Conservation (phyloP, 2,329 filamentous ascomycete genomes). For the Aspergillaceae sp. region DNA sequence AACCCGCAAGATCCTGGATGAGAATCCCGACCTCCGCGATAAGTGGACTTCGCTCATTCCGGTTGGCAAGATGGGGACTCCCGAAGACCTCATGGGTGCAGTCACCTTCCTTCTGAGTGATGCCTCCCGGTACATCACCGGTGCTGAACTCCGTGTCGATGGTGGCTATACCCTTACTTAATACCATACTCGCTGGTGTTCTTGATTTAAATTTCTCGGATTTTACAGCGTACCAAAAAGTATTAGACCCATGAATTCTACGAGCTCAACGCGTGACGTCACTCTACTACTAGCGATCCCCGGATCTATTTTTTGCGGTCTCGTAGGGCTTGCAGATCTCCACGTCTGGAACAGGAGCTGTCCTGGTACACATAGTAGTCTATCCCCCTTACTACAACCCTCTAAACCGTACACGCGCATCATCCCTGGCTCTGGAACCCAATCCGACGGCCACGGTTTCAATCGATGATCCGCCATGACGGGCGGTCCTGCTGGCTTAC, state of each 20-base stretch:
- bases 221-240: too few species aligned
- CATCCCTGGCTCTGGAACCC: background rate
- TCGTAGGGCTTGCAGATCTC: too few species aligned
- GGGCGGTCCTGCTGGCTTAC: background rate
- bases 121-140: slow-evolving; percentile 63
- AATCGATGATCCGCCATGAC: background rate
- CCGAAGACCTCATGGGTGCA: slow-evolving; percentile 86
- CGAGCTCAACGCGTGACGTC: background rate
- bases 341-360: too few species aligned
- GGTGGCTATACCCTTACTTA: slow-evolving; percentile 82
- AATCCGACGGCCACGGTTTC: background rate
- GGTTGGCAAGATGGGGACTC: slow-evolving; percentile 84
- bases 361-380: too few species aligned
- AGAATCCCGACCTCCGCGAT: slow-evolving; percentile 80
- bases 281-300: background rate
- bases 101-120: slow-evolving; percentile 80
- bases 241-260: too few species aligned
- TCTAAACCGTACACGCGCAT: background rate
- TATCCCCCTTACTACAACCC: too few species aligned
- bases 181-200: slow-evolving; percentile 4
- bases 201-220: background rate
- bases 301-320: too few species aligned
- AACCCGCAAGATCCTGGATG: slow-evolving; percentile 87
- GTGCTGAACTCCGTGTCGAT: slow-evolving; percentile 72
- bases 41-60: slow-evolving; percentile 92